Percentiles rank a stretch among this genome's conserved stretches.
These are phyloP conservation scores for Flammula alnicola DNA, from an alignment of 1,284 basidiomycete genomes.

Conservation along the genomic window DNA sequence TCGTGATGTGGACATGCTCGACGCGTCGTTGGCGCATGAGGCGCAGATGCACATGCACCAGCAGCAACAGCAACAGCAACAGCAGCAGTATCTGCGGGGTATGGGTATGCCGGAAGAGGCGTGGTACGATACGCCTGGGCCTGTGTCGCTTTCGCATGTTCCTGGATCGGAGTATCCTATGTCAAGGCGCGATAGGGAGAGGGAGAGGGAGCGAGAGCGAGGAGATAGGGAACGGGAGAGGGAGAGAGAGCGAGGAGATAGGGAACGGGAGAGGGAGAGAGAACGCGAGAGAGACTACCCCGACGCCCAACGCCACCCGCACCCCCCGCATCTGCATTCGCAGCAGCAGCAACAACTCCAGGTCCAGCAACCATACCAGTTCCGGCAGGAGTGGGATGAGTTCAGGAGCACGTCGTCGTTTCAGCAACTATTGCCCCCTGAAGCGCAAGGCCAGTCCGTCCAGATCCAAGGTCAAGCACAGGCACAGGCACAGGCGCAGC, in stretches of 20 bases:
- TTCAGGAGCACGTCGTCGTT: neutral
- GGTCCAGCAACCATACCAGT: constrained; percentile 8
- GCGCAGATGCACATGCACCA: no score
- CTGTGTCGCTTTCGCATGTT: neutral
- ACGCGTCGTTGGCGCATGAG: constrained; percentile 2
- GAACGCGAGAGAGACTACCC: constrained; percentile 15
- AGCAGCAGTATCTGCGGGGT: no score
- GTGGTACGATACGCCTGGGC: constrained; percentile 8
- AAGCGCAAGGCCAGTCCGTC: neutral
- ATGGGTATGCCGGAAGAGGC: constrained; percentile 12
- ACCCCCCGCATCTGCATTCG: neutral
- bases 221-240: constrained; percentile 3
- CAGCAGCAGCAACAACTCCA: constrained; percentile 20
- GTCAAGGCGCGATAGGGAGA: constrained; percentile 6
- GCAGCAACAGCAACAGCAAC: no score
- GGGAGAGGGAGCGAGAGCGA: constrained; percentile 1
- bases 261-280: constrained; percentile 8
- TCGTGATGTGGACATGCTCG: constrained; percentile 8
- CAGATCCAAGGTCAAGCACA: neutral
- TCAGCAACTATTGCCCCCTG: neutral
- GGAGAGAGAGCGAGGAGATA: neutral
- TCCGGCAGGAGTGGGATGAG: neutral
- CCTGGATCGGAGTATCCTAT: neutral
- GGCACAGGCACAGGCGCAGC: constrained; percentile 8
- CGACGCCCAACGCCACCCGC: constrained; percentile 6